A percentile compares a stretch with the other conserved stretches of the same genome.
phyloP scores from a whole-genome alignment of 179 eudicot genomes.

The Gypsophila paniculata region DNA sequence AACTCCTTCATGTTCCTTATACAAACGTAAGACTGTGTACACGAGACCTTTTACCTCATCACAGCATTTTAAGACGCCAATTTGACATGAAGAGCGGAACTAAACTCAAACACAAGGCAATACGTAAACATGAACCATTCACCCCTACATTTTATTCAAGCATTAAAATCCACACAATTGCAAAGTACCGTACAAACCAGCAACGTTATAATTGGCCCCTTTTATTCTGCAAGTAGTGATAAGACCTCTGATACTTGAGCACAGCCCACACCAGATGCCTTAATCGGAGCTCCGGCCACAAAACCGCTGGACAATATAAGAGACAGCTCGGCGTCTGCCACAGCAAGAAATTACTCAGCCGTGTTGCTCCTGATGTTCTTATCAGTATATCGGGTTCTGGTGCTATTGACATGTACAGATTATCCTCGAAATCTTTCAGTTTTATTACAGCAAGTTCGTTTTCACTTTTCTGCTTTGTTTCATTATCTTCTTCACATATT shows the following conservation, averaged over 20 bases:
- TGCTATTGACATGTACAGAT: slow-evolving; percentile 56
- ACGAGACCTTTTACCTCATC: too few species aligned
- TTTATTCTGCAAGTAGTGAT: slow-evolving; percentile 42
- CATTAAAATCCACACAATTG: neutral
- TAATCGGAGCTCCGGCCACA: slow-evolving; percentile 70
- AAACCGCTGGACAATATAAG: slow-evolving; percentile 38
- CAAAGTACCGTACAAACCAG: neutral
- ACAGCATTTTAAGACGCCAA: neutral
- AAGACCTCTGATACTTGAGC: slow-evolving; percentile 44
- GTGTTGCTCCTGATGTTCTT: slow-evolving; percentile 56
- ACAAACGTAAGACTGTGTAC: neutral
- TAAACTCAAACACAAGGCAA: neutral
- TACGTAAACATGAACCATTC: neutral
- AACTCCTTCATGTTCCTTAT: neutral
- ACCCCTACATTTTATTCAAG: neutral
- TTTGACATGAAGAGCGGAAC: neutral
- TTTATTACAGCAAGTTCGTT: neutral
- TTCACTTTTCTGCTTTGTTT: slow-evolving; percentile 1
- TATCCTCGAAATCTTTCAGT: slow-evolving; percentile 42
- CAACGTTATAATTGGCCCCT: slow-evolving; percentile 27
- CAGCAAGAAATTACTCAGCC: slow-evolving; percentile 60
- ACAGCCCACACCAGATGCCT: slow-evolving; percentile 55
- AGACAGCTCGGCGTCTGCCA: slow-evolving; percentile 53
- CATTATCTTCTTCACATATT: slow-evolving; percentile 4
- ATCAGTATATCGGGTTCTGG: slow-evolving; percentile 62